These are phyloP conservation scores for Saccharomyces hybrid DNA, from an alignment of 1,139 yeast genomes.

Conservation along the genomic window DNA sequence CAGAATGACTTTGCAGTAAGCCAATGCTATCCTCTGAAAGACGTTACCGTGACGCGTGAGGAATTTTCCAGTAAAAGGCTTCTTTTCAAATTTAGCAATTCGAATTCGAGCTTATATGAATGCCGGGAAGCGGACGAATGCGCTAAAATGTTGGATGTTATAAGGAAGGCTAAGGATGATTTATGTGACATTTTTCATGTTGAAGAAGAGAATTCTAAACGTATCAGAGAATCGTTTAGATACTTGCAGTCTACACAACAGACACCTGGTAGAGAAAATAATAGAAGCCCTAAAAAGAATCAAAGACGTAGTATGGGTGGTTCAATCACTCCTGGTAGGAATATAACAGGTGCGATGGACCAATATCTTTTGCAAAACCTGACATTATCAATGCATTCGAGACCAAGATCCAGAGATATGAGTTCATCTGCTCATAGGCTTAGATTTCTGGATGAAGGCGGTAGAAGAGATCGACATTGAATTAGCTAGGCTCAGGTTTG, in stretches of 20 bases:
- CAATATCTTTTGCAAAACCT: conserved; percentile 22
- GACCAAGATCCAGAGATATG: conserved; percentile 17
- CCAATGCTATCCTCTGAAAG: conserved; percentile 72
- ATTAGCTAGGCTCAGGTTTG: conserved; percentile 25
- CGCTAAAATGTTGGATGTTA: conserved; percentile 49
- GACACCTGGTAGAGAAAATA: conserved; percentile 26
- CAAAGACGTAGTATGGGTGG: conserved; percentile 23
- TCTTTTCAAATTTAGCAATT: conserved; percentile 23
- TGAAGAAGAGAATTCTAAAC: conserved; percentile 40
- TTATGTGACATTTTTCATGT: conserved; percentile 38
- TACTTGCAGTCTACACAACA: conserved; percentile 34
- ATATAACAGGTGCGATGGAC: conserved; percentile 15
- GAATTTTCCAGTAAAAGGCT: conserved; percentile 21
- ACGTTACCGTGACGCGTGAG: conserved; percentile 41
- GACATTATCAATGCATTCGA: conserved; percentile 28
- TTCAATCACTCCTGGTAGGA: conserved; percentile 2
- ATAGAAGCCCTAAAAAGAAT: conserved; percentile 24
- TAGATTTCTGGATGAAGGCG: conserved; percentile 20
- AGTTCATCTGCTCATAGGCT: conserved; percentile 17
- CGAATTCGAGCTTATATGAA: conserved; percentile 32
- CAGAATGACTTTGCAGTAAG: conserved; percentile 52
- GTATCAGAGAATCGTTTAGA: conserved; percentile 39
- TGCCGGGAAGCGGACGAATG: conserved; percentile 58
- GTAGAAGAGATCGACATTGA: conserved; percentile 29
- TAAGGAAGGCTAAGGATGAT: conserved; percentile 60